Evolutionary conservation across 129 eudicot genomes (phyloP).

Genomic region (Saposhnikovia divaricata): DNA sequence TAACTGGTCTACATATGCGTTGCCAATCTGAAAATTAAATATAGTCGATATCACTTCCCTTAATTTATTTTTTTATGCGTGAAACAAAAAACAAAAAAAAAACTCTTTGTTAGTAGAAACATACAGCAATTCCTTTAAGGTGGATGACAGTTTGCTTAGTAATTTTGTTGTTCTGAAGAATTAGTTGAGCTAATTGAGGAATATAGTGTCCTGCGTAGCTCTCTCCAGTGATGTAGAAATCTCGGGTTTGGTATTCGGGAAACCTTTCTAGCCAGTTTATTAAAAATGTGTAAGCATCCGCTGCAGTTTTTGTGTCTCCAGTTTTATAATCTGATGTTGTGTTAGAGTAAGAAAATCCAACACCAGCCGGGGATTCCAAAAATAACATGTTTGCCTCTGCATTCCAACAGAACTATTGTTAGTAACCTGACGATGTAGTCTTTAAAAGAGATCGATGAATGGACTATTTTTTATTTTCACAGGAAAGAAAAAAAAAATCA

Average conservation of each 20-base stretch:
- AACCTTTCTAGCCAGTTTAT: conserved; percentile 51
- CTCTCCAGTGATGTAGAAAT: conserved; percentile 46
- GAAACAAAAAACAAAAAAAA: neutral
- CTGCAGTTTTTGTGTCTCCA: conserved; percentile 45
- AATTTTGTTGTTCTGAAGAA: conserved; percentile 33
- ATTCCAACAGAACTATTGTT: neutral
- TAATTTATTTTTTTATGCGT: neutral
- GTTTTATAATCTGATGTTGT: conserved; percentile 31
- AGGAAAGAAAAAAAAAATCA: neutral
- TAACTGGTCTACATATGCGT: conserved; percentile 3
- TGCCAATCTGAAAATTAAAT: neutral
- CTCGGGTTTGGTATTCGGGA: conserved; percentile 38
- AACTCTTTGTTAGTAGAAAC: conserved; percentile 3
- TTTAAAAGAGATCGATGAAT: neutral
- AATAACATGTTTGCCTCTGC: conserved; percentile 52
- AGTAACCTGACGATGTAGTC: neutral
- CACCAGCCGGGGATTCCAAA: conserved; percentile 57
- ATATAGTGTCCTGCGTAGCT: conserved; percentile 56
- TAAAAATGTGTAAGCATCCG: conserved; percentile 35
- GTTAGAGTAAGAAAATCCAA: conserved; percentile 51
- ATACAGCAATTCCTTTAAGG: conserved; percentile 49
- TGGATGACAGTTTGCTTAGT: conserved; percentile 36
- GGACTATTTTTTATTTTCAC: neutral
- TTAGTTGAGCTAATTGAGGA: conserved; percentile 49
- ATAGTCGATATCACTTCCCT: neutral